These are phyloP conservation scores for Naganishia albida DNA, from an alignment of 1,284 basidiomycete species.

Conservation along the genomic window DNA sequence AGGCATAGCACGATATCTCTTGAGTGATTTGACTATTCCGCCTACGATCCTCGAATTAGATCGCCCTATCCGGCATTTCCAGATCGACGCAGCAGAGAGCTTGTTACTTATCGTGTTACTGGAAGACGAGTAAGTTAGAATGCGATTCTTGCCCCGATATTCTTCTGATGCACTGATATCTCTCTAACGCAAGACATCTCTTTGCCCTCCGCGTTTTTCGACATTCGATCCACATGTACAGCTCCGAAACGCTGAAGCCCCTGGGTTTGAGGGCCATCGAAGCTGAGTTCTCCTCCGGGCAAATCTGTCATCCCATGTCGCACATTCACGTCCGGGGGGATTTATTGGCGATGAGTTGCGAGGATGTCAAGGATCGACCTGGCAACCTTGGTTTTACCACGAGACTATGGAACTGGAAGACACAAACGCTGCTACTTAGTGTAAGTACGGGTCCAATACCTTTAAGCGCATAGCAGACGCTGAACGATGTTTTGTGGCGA, in stretches of 20 bases:
- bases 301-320: slow-evolving; percentile 22
- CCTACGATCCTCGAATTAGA: slow-evolving; percentile 7
- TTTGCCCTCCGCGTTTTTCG: slow-evolving; percentile 3
- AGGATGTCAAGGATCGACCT: background rate
- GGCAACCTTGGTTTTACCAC: background rate
- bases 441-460: background rate
- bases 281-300: slow-evolving; percentile 11
- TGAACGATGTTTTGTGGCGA: background rate
- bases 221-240: slow-evolving; percentile 13
- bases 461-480: too few species aligned
- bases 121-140: slow-evolving; percentile 7
- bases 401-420: slow-evolving; percentile 4
- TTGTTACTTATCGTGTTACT: slow-evolving; percentile 16
- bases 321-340: slow-evolving; percentile 9
- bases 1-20: slow-evolving; percentile 13
- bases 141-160: too few species aligned
- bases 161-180: background rate
- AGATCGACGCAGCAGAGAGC: slow-evolving; percentile 13
- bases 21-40: background rate
- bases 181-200: background rate
- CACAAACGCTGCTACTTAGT: background rate
- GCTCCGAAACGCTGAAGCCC: background rate
- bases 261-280: background rate
- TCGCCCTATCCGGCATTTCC: slow-evolving; percentile 5
- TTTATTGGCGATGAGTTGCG: slow-evolving; percentile 11